Base-by-base conservation (phyloP, 106 monocot genomes). In the Apostasia shenzhenica region DNA sequence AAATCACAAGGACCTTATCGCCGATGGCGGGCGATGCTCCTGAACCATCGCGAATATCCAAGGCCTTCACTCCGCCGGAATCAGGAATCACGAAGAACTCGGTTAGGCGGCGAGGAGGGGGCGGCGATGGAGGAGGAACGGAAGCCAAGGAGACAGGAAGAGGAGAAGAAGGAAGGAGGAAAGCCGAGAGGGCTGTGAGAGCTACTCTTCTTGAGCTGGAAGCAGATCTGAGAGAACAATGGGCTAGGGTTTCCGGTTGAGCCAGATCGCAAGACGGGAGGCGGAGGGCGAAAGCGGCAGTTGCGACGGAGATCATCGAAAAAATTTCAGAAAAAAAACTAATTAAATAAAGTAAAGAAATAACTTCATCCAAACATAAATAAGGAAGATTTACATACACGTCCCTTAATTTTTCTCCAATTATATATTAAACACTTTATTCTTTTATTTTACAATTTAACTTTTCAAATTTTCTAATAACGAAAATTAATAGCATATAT, bases 51-150 rank as follows among this genome's bases (percentile, higher is more conserved):
- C 79, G 75, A 14, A 83, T 79, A 56, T 79, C 83, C 37, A 83
- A 14, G 50, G 72, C 70, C 54, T 83, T 75, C 54, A 83, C 75
- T 5, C 75, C 83, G 2, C 78, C 75, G 63, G 83, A 79, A 61
- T 45, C 67, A 12, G 74, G 54, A 49, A 79, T 75, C 41, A 70
- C 69, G 47, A 58, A 56, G 61, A 82, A 82, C 14, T 59, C 58
- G 7, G 60, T 41, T 2, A 49, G 40, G 10, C 61, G 77, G 1
- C 67, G 51, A 1, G 66, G 38, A 63, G 67, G 55, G 11, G 61
- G 63, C 14, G 13, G 72, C 45, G 62, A 62, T 38, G 81, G n/a
- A 71, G 71, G 4, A 46, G 66, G 13, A 56, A 9, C 12, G 9
- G 60, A 59, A 9, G 70, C 45, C 6, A 3, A 10, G 9, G 51